These are phyloP conservation scores for Paecilomyces variotii DNA, from an alignment of 2,329 filamentous ascomycete species.

Conservation along the genomic window DNA sequence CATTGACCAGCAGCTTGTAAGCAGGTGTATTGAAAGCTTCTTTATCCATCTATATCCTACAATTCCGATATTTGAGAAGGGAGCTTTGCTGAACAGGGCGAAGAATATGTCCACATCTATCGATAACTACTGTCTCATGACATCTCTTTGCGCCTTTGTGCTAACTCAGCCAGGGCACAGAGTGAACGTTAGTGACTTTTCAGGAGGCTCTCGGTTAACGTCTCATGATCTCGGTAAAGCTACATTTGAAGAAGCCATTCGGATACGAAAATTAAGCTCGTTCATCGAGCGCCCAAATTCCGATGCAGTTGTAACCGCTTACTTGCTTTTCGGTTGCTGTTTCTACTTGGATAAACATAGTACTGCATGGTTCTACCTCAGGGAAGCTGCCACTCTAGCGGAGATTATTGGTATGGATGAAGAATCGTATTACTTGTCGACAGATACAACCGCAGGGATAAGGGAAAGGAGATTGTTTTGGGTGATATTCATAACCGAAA, in stretches of 20 bases:
- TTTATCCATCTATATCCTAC: constrained; percentile 46
- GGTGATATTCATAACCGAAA: constrained; percentile 57
- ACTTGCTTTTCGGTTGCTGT: constrained; percentile 62
- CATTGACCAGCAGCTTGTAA: constrained; percentile 55
- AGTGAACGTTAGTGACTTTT: neutral
- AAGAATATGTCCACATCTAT: constrained; percentile 43
- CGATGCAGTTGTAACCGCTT: constrained; percentile 49
- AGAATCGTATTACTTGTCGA: constrained; percentile 39
- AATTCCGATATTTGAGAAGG: constrained; percentile 14
- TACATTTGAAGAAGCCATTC: constrained; percentile 57
- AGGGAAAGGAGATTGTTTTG: constrained; percentile 56
- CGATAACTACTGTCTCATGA: constrained; percentile 15
- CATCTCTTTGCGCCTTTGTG: constrained; percentile 17
- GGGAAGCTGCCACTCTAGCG: constrained; percentile 61
- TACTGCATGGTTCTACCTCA: constrained; percentile 64
- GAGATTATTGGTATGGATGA: constrained; percentile 23
- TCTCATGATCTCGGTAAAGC: constrained; percentile 50
- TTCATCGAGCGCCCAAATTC: constrained; percentile 20
- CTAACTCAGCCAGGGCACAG: constrained; percentile 21
- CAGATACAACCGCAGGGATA: constrained; percentile 45
- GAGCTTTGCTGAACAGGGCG: constrained; percentile 6
- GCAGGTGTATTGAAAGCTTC: constrained; percentile 60
- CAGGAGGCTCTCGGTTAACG: constrained; percentile 40
- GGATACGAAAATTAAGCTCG: constrained; percentile 17
- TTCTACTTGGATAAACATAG: constrained; percentile 61